Evolutionary conservation across 768 basidiomycete genomes (phyloP), one percentile per base, ranked within the genome.

Genomic region (Phanerochaete carnosa): DNA sequence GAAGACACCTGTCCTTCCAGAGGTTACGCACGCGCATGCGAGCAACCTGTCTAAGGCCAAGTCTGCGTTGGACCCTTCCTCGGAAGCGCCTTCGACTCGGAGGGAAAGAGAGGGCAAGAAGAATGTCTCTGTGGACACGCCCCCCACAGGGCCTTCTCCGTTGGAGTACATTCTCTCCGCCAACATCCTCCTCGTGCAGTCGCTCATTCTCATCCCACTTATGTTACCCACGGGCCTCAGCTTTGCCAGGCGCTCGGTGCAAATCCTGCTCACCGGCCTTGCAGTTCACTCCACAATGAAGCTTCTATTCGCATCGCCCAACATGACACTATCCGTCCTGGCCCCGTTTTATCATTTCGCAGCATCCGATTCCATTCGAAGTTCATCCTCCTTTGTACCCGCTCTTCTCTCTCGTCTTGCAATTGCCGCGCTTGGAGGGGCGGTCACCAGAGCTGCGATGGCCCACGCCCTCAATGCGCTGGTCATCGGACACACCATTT

Each of bases 141-240:
- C 19, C n/a, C 33, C 46, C 12, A 35, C 56, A 7, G 47, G 49
- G 16, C 39, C 55, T 3, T 23, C 28, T 16, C 9, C n/a, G 33
- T 9, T 49, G 2, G 57, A 47, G 16, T 62, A 62, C 33, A 37
- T 56, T 45, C 62, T 46, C 30, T 39, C 55, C 22, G 57, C 55
- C 32, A 53, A 57, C 19, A 59, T 62, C 57, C 49, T 62, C 19
- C 39, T 62, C 15, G 57, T 62, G 5, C 62, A 62, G 30, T 23
- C 55, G 9, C 52, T 62, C 51, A 62, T 62, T 26, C 62, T 58
- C 6, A 37, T 62, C 25, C 62, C 62, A 5, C 55, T 59, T 50
- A 59, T 62, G 54, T 16, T 62, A 1, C 62, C 62, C 3, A 58
- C 55, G 51, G 62, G 62, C 28, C 28, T 59, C 45, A 56, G 32